These are phyloP conservation scores for Ophiosphaerella korrae DNA, from an alignment of 2,329 filamentous ascomycete genomes.

Conservation along the genomic window DNA sequence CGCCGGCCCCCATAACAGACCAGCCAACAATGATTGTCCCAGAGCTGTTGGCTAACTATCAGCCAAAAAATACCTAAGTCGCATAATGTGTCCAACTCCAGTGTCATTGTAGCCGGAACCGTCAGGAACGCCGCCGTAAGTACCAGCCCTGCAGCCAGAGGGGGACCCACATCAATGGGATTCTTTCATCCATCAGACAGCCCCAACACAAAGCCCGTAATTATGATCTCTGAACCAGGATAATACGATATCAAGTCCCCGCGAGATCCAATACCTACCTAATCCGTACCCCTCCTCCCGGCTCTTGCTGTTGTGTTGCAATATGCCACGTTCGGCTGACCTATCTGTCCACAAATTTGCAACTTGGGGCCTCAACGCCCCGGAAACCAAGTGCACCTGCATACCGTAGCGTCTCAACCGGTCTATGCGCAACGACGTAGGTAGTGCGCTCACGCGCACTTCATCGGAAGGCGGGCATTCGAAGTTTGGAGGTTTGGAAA, in stretches of 20 bases:
- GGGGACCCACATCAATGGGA: slow-evolving; percentile 6
- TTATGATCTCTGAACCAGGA: background rate
- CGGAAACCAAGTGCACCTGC: background rate
- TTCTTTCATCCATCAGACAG: background rate
- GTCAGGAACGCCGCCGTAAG: background rate
- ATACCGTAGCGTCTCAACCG: slow-evolving; percentile 3
- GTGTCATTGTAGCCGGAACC: background rate
- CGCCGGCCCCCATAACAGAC: background rate
- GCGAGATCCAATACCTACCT: too few relatives aligned
- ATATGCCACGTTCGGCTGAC: background rate
- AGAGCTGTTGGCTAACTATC: background rate
- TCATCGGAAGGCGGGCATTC: too few relatives aligned
- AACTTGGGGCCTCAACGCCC: background rate
- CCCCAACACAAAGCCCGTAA: background rate
- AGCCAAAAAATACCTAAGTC: background rate
- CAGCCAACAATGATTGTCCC: background rate
- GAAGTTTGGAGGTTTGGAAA: too few relatives aligned
- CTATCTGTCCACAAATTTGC: background rate
- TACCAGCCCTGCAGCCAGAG: background rate
- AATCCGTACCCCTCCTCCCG: too few relatives aligned
- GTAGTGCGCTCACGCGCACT: too few relatives aligned
- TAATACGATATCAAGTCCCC: background rate
- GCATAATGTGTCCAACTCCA: background rate
- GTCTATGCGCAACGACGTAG: slow-evolving; percentile 5
- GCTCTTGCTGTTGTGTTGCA: background rate